Conservation (phyloP, 495 filamentous ascomycete species). For the Xylaria castorea region DNA sequence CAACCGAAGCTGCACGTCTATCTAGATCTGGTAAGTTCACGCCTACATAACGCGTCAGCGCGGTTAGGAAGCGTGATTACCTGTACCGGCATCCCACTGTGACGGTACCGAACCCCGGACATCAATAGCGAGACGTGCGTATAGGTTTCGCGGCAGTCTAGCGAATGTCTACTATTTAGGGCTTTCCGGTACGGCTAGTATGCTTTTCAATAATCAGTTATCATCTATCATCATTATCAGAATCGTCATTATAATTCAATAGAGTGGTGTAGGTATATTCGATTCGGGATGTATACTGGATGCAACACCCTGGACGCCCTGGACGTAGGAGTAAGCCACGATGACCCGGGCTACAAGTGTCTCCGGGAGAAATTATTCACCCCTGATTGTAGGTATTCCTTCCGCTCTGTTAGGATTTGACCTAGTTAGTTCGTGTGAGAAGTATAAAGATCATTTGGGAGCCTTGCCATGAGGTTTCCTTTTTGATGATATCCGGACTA, state of each 20-base stretch:
- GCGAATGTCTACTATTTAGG: background rate
- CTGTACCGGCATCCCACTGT: background rate
- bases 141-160: background rate
- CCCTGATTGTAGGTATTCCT: background rate
- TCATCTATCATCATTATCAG: too few relatives aligned
- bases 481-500: background rate
- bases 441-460: background rate
- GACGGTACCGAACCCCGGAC: slow-evolving; percentile 14
- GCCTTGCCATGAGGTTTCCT: background rate
- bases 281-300: background rate
- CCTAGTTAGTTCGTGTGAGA: background rate
- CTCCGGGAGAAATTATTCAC: background rate
- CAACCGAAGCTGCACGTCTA: background rate
- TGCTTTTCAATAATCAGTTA: too few relatives aligned
- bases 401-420: background rate
- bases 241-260: background rate
- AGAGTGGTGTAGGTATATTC: background rate
- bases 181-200: background rate
- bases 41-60: slow-evolving; percentile 6
- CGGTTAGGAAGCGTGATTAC: background rate
- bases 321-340: slow-evolving; percentile 5
- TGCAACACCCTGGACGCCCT: background rate
- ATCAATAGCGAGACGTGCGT: background rate
- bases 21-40: slow-evolving; percentile 20
- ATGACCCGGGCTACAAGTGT: background rate